These are phyloP conservation scores for Fusarium sp. DNA, from an alignment of 2,329 filamentous ascomycete genomes.

Conservation along the genomic window DNA sequence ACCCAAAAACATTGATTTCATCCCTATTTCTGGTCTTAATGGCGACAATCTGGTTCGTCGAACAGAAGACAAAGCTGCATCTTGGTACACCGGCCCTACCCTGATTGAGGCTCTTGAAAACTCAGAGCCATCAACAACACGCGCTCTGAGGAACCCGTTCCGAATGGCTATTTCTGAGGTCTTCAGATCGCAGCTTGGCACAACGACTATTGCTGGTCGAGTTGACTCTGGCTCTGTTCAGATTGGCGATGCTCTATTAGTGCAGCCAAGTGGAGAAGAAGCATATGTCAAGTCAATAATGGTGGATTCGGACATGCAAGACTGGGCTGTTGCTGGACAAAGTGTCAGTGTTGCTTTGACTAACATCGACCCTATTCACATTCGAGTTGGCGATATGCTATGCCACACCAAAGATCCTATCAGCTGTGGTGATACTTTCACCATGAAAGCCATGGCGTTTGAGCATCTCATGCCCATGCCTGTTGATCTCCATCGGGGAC, in stretches of 20 bases:
- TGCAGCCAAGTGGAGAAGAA: slow-evolving; percentile 83
- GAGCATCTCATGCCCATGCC: slow-evolving; percentile 89
- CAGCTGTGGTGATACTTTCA: slow-evolving; percentile 76
- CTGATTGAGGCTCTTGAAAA: slow-evolving; percentile 85
- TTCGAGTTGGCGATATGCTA: slow-evolving; percentile 87
- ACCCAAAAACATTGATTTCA: slow-evolving; percentile 81
- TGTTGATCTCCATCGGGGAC: slow-evolving; percentile 87
- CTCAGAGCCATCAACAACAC: slow-evolving; percentile 73
- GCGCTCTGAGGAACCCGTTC: slow-evolving; percentile 80
- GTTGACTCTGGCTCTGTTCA: slow-evolving; percentile 87
- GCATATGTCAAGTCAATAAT: slow-evolving; percentile 85
- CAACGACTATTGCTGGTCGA: slow-evolving; percentile 85
- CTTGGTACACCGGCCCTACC: slow-evolving; percentile 85
- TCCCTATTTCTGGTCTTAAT: slow-evolving; percentile 88
- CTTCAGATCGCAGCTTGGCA: slow-evolving; percentile 82
- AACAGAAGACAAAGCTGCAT: slow-evolving; percentile 63
- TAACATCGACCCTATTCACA: slow-evolving; percentile 84
- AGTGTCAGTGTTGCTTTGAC: slow-evolving; percentile 85
- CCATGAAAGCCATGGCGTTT: slow-evolving; percentile 86
- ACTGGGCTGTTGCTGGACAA: slow-evolving; percentile 94
- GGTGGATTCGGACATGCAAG: slow-evolving; percentile 74
- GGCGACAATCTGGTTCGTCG: slow-evolving; percentile 83
- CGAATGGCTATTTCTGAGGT: slow-evolving; percentile 89
- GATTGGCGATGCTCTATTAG: slow-evolving; percentile 79
- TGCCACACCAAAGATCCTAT: slow-evolving; percentile 76